These are phyloP conservation scores for Akanthomyces uredinophilus DNA, from an alignment of 2,329 filamentous ascomycete genomes.

Conservation along the genomic window DNA sequence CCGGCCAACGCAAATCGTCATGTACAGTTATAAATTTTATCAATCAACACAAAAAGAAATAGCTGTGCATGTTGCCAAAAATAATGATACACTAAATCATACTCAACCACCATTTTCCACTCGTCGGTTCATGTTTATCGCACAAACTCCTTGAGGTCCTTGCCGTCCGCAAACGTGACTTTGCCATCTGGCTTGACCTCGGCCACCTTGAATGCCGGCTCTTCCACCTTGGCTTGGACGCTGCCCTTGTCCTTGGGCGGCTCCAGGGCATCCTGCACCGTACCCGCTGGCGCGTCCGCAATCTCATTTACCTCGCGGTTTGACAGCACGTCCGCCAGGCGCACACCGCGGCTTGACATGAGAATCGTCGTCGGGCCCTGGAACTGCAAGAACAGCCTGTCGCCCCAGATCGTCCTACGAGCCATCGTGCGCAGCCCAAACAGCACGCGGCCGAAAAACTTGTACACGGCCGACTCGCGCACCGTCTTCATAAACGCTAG, in stretches of 20 bases:
- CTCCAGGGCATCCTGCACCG: conserved; percentile 55
- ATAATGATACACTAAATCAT: conserved; percentile 8
- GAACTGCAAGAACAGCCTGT: conserved; percentile 87
- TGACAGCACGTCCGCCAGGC: conserved; percentile 72
- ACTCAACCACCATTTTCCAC: neutral
- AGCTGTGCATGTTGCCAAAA: neutral
- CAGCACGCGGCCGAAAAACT: conserved; percentile 56
- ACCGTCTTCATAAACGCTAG: conserved; percentile 69
- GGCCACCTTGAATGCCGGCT: conserved; percentile 48
- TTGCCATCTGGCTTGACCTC: conserved; percentile 57
- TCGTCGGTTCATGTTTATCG: conserved; percentile 24
- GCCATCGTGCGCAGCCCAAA: conserved; percentile 71
- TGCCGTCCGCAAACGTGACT: conserved; percentile 59
- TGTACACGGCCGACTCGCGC: conserved; percentile 68
- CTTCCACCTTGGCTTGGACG: conserved; percentile 11
- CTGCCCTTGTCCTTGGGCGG: conserved; percentile 18
- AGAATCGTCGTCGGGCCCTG: conserved; percentile 80
- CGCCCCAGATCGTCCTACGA: conserved; percentile 84
- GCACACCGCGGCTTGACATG: conserved; percentile 78
- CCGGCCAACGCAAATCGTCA: neutral
- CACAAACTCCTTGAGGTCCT: conserved; percentile 53
- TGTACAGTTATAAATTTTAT: conserved; percentile 6
- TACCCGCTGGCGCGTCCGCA: conserved; percentile 72
- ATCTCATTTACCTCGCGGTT: conserved; percentile 83
- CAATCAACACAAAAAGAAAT: neutral